Base-by-base conservation (phyloP, 176 grass and related monocot species). In the Hordeum marinum region DNA sequence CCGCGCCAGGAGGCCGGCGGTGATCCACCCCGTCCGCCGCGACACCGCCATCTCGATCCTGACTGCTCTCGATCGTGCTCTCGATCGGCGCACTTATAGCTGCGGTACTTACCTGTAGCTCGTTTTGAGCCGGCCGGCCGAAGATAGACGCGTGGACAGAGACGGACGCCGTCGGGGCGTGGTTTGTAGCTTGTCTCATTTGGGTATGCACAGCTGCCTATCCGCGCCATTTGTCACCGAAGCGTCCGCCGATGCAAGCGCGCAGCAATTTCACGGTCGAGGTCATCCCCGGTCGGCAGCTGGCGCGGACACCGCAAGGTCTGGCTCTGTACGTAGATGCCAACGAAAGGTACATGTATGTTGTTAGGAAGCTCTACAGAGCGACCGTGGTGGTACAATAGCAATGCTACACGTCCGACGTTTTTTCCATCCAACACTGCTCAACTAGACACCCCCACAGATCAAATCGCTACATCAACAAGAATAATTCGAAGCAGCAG, bases 161-260 rank as follows among this genome's bases (percentile, higher is more conserved):
- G 67, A 70, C 36, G 39, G 67, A 35, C 2, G 67, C 67, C 67
- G 17, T 7, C 9, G 39, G 69, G 6, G n/a, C 69, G n/a, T 45
- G n/a, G 69, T 7, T 46, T 69, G 35, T 23, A 23, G 4, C 20
- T 69, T 69, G 35, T 40, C 36, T 39, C 0, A n/a, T 10, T 21
- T 10, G 20, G 35, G 35, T 1, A 69, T 23, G 35, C 4, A 8
- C 21, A 13, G 67, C 5, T 76, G 13, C 66, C 50, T 12, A 45
- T 72, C 80, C 50, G 35, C 46, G 43, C 70, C 73, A 85, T 58
- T 50, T 78, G 83, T 77, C 83, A 20, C 20, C n/a, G 31, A 27
- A 41, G 3, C 0, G 5, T 70, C 68, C 68, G 37, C 21, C 67
- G 11, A 69, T 2, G 20, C 9, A 42, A n/a, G n/a, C 21, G 7